Evolutionary conservation across 805 yeast genomes (phyloP).

Genomic region (Teunomyces tritomae): DNA sequence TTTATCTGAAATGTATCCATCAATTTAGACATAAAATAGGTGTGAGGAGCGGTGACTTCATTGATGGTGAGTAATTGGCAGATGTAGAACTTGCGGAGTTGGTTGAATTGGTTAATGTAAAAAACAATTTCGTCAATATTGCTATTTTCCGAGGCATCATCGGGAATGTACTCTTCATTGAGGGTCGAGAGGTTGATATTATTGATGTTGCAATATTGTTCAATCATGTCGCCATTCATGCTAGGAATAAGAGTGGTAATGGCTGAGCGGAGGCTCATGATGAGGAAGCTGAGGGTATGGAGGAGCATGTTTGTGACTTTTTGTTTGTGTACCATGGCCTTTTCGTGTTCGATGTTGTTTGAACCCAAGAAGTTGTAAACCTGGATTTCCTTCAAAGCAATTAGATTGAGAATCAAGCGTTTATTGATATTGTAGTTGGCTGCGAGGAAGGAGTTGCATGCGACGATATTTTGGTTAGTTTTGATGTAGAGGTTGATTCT

Average conservation of each 20-base stretch:
- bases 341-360: not conserved
- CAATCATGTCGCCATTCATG: slow-evolving; percentile 36
- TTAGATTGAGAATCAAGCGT: slow-evolving; percentile 29
- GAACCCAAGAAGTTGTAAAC: slow-evolving; percentile 18
- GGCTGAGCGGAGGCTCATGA: slow-evolving; percentile 26
- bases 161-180: not conserved
- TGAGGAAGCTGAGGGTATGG: slow-evolving; percentile 26
- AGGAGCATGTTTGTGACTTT: slow-evolving; percentile 18
- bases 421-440: slow-evolving; percentile 37
- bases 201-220: slow-evolving; percentile 40
- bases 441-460: slow-evolving; percentile 29
- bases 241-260: slow-evolving; percentile 28
- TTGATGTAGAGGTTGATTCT: slow-evolving; percentile 22
- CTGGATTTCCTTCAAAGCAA: slow-evolving; percentile 30
- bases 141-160: slow-evolving; percentile 4
- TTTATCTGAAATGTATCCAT: slow-evolving; percentile 16
- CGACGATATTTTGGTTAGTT: slow-evolving; percentile 19
- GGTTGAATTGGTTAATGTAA: slow-evolving; percentile 29
- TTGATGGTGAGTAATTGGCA: slow-evolving; percentile 39
- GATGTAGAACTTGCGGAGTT: slow-evolving; percentile 33
- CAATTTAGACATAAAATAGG: slow-evolving; percentile 31
- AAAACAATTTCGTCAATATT: slow-evolving; percentile 8
- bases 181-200: slow-evolving; percentile 25
- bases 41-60: slow-evolving; percentile 23
- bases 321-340: not conserved